Evolutionary conservation across 768 basidiomycete species (phyloP).

Genomic region (Paxillus ammoniavirescens): DNA sequence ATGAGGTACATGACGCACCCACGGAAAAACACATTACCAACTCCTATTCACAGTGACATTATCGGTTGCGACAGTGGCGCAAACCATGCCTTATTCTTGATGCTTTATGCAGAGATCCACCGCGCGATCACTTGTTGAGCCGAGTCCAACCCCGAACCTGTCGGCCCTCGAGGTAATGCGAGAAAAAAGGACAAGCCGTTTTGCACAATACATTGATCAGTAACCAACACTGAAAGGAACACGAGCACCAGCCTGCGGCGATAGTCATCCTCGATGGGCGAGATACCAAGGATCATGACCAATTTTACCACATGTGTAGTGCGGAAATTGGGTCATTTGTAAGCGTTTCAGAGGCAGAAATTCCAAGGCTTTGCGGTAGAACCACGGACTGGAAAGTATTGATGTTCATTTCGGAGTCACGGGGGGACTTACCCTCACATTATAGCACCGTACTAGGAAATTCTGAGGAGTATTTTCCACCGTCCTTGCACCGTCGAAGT

Average conservation of each 20-base stretch:
- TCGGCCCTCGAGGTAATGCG: neutral
- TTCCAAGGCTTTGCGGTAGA: neutral
- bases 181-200: neutral
- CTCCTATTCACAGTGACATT: neutral
- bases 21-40: neutral
- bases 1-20: neutral
- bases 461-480: neutral
- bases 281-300: neutral
- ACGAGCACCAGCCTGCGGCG: neutral
- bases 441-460: neutral
- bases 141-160: neutral
- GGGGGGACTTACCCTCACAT: neutral
- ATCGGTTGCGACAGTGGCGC: neutral
- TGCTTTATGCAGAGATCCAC: neutral
- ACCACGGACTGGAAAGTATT: neutral
- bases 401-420: neutral
- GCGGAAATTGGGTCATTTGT: conserved; percentile 1
- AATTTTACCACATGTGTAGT: neutral
- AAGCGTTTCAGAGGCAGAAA: neutral
- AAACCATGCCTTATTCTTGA: neutral
- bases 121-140: neutral
- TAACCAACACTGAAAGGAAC: neutral
- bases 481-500: neutral
- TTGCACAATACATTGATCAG: neutral
- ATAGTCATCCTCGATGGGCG: neutral